Evolutionary conservation across 176 grass and related monocot species (phyloP), one percentile per base, ranked within the genome.

Genomic region (Paspalum vaginatum): DNA sequence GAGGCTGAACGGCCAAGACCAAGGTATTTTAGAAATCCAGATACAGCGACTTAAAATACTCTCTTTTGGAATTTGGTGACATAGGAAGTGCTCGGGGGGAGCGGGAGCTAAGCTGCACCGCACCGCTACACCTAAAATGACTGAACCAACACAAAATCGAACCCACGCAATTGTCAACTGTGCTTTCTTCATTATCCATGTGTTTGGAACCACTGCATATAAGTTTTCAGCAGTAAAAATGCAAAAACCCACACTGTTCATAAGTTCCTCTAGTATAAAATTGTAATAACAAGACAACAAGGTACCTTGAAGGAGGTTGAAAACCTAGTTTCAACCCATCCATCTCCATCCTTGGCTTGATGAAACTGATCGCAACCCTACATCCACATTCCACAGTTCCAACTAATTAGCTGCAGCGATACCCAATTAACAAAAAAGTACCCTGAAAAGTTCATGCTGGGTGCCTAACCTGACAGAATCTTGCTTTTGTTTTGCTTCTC

Each of bases 331-430:
- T 99, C 97, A 54, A 99, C 97, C 97, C 97, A 99, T 67, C 97
- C 97, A 81, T 99, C 97, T 86, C 97, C 97, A 86, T 99, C 97
- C 80, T 91, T 92, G 44, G 97, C 93, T 81, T 89, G 91, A 91
- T 99, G 97, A 58, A 83, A 93, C 52, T 91, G 91, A 55, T 79
- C 88, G 49, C 97, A 99, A 90, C 83, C 81, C 97, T 99, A 67
- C 69, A 79, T n/a, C 13, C 59, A 87, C 67, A n/a, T 77, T n/a
- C 13, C 59, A 91, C 17, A 45, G 32, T 65, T 78, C 39, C 50
- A 40, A 4, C 8, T 79, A 73, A 80, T 87, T 53, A 89, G 70
- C 45, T 46, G 59, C 14, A 43, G 42, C 25, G 15, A 50, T 47
- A 80, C 4, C 6, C 26, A 11, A 55, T 75, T 24, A 47, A 38